Base-by-base conservation (phyloP, 148 eudicot genomes). In the Persicaria maculosa region DNA sequence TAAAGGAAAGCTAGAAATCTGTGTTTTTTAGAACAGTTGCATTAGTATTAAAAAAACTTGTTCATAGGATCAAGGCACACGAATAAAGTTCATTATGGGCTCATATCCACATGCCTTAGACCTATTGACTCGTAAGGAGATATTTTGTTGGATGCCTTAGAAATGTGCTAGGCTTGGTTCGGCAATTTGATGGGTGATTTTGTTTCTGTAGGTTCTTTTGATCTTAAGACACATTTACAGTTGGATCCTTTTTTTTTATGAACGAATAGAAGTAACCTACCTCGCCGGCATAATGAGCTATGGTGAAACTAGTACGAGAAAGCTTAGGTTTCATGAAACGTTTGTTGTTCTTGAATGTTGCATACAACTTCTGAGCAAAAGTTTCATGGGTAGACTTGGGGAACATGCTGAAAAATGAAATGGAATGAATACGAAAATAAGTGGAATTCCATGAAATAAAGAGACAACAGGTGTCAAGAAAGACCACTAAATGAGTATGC, bases 361-460 rank as follows among this genome's bases (percentile, higher is more conserved):
- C 94, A 80, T 96, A 96, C 89, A 96, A 76, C 84, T 96, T 96
- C 86, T 96, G 99, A 69, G 99, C 86, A 86, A 96, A 96, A 7
- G 99, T 96, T 82, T 96, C 99, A 79, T 96, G 99, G 43, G 99
- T 96, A 71, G 99, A 92, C 79, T 88, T 90, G 52, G 99, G 99
- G 82, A 96, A 91, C 99, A 96, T 96, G 79, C 99, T 96, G 97
- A 88, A 83, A 14, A 10, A 36, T 50, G 53, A 65, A 43, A 74
- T 36, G 58, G 9, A 45, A 70, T 48, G 4, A 46, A 46, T 47
- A 71, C 0, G 54, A 71, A 9, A 19, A 40, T 22, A 65, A 40
- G 45, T 5, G 47, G 9, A 65, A 65, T 4, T 15, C 47, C 15
- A 48, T 65, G 20, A 25, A 5, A 57, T 57, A 57, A 48, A 48